These are phyloP conservation scores for Spergularia bocconei DNA, from an alignment of 148 eudicot genomes.

Conservation along the genomic window DNA sequence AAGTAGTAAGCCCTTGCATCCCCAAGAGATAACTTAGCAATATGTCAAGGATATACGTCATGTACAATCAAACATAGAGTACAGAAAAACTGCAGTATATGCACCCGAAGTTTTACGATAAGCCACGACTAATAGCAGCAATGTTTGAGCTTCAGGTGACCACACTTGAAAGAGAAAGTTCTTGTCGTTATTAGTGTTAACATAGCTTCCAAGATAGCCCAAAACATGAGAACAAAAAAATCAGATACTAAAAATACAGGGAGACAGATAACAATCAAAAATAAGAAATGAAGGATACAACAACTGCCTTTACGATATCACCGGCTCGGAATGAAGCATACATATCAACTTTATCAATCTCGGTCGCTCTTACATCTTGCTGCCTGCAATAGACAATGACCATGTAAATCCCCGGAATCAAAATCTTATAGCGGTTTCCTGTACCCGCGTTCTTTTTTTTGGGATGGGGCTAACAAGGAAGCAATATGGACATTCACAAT, in stretches of 20 bases:
- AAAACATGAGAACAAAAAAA: background rate
- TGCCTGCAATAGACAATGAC: conserved; percentile 50
- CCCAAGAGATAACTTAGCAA: conserved; percentile 77
- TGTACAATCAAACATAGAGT: background rate
- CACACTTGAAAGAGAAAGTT: background rate
- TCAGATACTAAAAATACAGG: background rate
- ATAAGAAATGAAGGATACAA: conserved; percentile 68
- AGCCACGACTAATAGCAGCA: background rate
- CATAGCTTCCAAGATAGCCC: background rate
- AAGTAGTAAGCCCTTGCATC: conserved; percentile 97
- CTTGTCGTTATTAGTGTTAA: background rate
- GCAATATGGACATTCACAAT: too few relatives aligned
- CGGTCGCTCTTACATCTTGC: conserved; percentile 97
- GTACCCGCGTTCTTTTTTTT: too few relatives aligned
- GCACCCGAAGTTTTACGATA: background rate
- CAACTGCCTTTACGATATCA: conserved; percentile 79
- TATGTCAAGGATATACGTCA: conserved; percentile 41
- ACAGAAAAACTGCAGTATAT: background rate
- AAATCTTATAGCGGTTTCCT: background rate
- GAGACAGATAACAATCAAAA: background rate
- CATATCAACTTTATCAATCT: conserved; percentile 98
- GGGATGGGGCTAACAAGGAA: background rate
- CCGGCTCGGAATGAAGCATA: conserved; percentile 86
- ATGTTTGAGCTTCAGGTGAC: background rate
- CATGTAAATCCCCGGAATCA: background rate